Base-by-base conservation (phyloP, 306 rosid species). In the Arachis hypogaea region DNA sequence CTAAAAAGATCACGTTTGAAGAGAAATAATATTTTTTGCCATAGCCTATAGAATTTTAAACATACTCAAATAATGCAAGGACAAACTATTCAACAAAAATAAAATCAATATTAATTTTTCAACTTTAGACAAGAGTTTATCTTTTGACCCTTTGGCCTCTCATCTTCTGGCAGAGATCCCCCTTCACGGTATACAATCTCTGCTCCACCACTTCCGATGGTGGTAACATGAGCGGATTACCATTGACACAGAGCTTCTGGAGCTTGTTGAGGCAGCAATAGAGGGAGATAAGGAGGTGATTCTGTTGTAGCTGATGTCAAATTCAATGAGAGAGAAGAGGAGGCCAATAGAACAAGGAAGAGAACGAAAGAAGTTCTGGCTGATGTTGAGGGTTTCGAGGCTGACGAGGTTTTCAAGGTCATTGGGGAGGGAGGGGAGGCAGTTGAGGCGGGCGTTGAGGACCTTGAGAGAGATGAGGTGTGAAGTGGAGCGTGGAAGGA, bases 331-430 rank as follows among this genome's bases (percentile, higher is more conserved):
- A 29, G 96, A 92, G 4, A 90, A 30, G 44, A 94, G 91, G 12
- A 94, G 92, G 8, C 99, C 99, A 2, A 92, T 44, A 11, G 99
- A 89, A 69, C 85, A 88, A 0, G 99, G 99, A 0, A 94, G 78
- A 38, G 84, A n/a, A 0, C 79, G 81, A 0, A 94, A 85, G 82
- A 83, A 83, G 81, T 94, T 94, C 52, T 94, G 99, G 85, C 99
- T 92, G 5, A 94, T 76, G 16, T 94, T 94, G 0, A 94, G 88
- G 47, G 66, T 83, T 82, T 90, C 83, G 0, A 94, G 96, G 89
- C 88, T 89, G 58, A 88, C 74, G 2, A 94, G 97, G 68, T 94
- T 94, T 78, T 94, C 98, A 0, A 94, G 81, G 30, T 88, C 93
- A 0, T 86, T 87, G 0, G 98, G 98, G 11, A 94, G 96, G 0